phyloP scores from a whole-genome alignment of 305 asterid genomes.

The Fraxinus sp. region DNA sequence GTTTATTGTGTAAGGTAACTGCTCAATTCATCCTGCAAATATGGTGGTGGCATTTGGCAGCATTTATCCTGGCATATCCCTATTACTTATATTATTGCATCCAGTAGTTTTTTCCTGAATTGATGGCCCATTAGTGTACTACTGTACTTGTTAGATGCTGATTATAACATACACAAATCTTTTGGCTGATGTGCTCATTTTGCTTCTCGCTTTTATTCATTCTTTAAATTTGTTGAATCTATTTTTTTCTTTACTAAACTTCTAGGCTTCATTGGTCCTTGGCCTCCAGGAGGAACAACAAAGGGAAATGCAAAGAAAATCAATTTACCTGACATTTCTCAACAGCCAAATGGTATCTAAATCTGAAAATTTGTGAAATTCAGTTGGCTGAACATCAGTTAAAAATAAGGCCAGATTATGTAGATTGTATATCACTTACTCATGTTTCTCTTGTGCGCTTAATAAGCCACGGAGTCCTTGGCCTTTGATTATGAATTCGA shows the following conservation, averaged over 20 bases:
- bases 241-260: neutral
- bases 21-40: neutral
- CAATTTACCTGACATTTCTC: neutral
- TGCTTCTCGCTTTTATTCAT: neutral
- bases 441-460: neutral
- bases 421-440: neutral
- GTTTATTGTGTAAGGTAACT: neutral
- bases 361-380: neutral
- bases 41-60: neutral
- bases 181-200: neutral
- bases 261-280: neutral
- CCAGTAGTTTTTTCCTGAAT: neutral
- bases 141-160: neutral
- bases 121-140: neutral
- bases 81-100: neutral
- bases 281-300: neutral
- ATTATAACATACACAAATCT: neutral
- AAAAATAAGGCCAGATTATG: neutral
- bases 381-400: neutral
- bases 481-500: neutral
- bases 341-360: neutral
- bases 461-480: neutral
- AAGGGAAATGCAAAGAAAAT: neutral
- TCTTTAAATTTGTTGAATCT: conserved; percentile 1
- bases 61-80: neutral